These are phyloP conservation scores for Saturnispora besseyi DNA, from an alignment of 805 yeast species.

Conservation along the genomic window DNA sequence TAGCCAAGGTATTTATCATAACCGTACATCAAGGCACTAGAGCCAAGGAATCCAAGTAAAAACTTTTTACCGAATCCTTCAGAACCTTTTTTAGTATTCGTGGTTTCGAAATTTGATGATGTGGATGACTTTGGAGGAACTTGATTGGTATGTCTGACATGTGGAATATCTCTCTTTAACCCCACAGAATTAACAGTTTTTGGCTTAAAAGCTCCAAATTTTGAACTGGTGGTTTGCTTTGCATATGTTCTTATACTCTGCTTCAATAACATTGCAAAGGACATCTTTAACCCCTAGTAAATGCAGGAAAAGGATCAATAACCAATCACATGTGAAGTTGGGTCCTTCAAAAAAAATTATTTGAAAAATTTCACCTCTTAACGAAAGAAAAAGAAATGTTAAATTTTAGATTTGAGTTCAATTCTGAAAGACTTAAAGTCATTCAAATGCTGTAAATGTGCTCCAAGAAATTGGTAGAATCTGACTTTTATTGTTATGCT, in stretches of 20 bases:
- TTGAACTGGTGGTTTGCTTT: neutral
- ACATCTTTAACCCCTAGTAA: neutral
- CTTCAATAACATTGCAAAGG: neutral
- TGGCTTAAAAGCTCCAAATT: neutral
- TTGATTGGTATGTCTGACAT: neutral
- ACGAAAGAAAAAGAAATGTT: neutral
- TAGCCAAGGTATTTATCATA: constrained; percentile 32
- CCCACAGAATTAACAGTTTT: neutral
- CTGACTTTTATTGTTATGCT: no score
- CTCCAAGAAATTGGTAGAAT: neutral
- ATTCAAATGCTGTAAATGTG: no score
- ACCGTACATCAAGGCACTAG: constrained; percentile 17
- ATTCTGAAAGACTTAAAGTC: no score
- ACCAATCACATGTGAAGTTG: neutral
- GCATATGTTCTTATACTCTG: neutral
- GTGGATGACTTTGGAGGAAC: constrained; percentile 1
- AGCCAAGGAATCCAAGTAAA: constrained; percentile 10
- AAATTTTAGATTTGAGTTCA: neutral
- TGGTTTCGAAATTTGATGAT: neutral
- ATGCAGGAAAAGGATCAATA: neutral
- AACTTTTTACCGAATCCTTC: constrained; percentile 6
- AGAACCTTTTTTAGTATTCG: neutral
- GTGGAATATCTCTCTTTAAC: neutral
- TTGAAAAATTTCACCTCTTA: neutral
- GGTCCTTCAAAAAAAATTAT: neutral